Evolutionary conservation across 2,329 filamentous ascomycete species (phyloP).

Genomic region (Penicillium olsonii): DNA sequence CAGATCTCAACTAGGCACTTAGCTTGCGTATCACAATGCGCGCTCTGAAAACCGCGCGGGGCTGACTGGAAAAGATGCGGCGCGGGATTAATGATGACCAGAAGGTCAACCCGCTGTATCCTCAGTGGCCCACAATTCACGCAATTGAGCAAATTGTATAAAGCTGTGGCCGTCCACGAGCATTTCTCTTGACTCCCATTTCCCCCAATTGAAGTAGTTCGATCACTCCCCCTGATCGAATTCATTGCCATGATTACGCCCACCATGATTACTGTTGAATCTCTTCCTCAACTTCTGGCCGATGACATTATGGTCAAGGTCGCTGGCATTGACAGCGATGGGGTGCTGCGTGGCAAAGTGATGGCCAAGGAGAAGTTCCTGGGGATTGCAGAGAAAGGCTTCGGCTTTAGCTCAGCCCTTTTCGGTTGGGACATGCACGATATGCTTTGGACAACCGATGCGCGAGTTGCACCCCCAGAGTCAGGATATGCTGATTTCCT

Average conservation of each 20-base stretch:
- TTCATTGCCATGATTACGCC: slow-evolving; percentile 9
- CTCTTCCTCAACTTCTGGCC: slow-evolving; percentile 65
- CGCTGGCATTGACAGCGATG: slow-evolving; percentile 82
- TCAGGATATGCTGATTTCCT: slow-evolving; percentile 86
- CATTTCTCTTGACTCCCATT: neutral
- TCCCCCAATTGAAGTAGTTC: neutral
- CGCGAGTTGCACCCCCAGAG: slow-evolving; percentile 76
- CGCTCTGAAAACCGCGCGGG: slow-evolving; percentile 3
- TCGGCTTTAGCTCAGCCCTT: slow-evolving; percentile 88
- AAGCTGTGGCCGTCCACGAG: neutral
- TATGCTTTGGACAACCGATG: slow-evolving; percentile 67
- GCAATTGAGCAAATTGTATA: slow-evolving; percentile 10
- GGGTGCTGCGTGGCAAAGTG: slow-evolving; percentile 81
- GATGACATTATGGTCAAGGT: slow-evolving; percentile 80
- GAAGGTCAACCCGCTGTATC: neutral
- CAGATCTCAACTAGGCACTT: neutral
- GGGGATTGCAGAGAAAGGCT: slow-evolving; percentile 72
- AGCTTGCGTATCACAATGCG: neutral
- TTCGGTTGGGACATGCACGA: slow-evolving; percentile 98
- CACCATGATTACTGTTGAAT: slow-evolving; percentile 54
- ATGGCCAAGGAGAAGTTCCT: slow-evolving; percentile 92
- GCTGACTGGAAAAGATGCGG: neutral
- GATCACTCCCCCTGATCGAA: neutral
- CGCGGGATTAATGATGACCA: slow-evolving; percentile 5
- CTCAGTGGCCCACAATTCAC: neutral